Conservation (phyloP, 179 eudicot genomes). For the Corrigiola litoralis region DNA sequence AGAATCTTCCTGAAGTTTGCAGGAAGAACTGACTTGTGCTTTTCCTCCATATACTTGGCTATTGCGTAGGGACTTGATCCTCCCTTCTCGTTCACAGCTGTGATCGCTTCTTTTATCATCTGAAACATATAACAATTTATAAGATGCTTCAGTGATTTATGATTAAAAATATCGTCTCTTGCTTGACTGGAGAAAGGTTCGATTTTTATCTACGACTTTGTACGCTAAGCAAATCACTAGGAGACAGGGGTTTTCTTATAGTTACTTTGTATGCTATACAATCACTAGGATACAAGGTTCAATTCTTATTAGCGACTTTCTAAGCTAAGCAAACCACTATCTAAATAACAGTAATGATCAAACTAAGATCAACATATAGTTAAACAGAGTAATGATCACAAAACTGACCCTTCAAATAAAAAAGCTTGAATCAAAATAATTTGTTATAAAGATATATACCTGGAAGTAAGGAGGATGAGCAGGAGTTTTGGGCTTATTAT, state of each 20-base stretch:
- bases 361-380: not conserved
- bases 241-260: too few relatives aligned
- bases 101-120: constrained; percentile 86
- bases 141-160: not conserved
- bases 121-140: constrained; percentile 3
- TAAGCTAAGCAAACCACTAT: too few relatives aligned
- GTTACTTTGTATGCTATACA: too few relatives aligned
- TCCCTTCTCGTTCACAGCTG: constrained; percentile 53
- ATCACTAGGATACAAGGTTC: too few relatives aligned
- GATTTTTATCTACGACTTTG: too few relatives aligned
- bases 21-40: constrained; percentile 60
- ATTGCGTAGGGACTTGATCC: constrained; percentile 82
- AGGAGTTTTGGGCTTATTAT: constrained; percentile 42
- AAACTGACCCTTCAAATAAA: too few relatives aligned
- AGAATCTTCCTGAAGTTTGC: constrained; percentile 64
- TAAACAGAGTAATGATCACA: not conserved
- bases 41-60: constrained; percentile 67
- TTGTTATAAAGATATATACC: constrained; percentile 38
- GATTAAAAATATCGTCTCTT: not conserved
- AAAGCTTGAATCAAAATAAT: not conserved
- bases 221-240: too few relatives aligned
- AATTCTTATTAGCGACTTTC: too few relatives aligned
- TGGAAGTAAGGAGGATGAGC: constrained; percentile 76
- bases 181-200: too few relatives aligned
- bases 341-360: too few relatives aligned